Conservation (phyloP, 2,329 filamentous ascomycete genomes). For the Colletotrichum cuscutae region DNA sequence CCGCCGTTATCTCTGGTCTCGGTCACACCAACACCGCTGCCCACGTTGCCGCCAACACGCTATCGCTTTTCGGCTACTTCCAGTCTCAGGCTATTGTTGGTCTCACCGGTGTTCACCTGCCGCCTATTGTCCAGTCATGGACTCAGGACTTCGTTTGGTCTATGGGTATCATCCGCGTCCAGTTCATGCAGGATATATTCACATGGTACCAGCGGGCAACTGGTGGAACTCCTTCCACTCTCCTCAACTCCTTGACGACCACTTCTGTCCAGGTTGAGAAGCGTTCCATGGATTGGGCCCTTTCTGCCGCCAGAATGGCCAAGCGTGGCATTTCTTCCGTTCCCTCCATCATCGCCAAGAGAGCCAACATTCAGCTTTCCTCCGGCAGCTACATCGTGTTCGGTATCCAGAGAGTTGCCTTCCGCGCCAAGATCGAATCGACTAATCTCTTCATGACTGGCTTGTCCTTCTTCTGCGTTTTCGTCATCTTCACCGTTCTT, state of each 20-base stretch:
- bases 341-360: slow-evolving; percentile 56
- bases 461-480: slow-evolving; percentile 87
- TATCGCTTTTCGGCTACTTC: slow-evolving; percentile 95
- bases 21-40: slow-evolving; percentile 95
- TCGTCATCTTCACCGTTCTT: slow-evolving; percentile 79
- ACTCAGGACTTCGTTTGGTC: slow-evolving; percentile 99
- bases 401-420: slow-evolving; percentile 91
- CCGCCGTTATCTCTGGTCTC: slow-evolving; percentile 87
- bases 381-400: slow-evolving; percentile 72
- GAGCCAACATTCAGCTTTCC: slow-evolving; percentile 62
- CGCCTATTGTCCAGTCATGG: slow-evolving; percentile 91
- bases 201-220: slow-evolving; percentile 97
- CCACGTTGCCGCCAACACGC: slow-evolving; percentile 91
- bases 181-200: slow-evolving; percentile 88
- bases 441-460: slow-evolving; percentile 96
- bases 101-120: slow-evolving; percentile 82
- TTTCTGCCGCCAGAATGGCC: slow-evolving; percentile 47
- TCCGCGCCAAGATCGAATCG: slow-evolving; percentile 83
- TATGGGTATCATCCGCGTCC: slow-evolving; percentile 91
- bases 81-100: slow-evolving; percentile 93
- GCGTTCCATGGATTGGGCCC: slow-evolving; percentile 52
- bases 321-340: slow-evolving; percentile 57
- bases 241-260: slow-evolving; percentile 78
- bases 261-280: slow-evolving; percentile 88
- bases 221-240: slow-evolving; percentile 82